Percentiles rank a stretch among this genome's conserved stretches.
Conservation (phyloP, 345 rosid genomes). For the Eucalyptus cloeziana region DNA sequence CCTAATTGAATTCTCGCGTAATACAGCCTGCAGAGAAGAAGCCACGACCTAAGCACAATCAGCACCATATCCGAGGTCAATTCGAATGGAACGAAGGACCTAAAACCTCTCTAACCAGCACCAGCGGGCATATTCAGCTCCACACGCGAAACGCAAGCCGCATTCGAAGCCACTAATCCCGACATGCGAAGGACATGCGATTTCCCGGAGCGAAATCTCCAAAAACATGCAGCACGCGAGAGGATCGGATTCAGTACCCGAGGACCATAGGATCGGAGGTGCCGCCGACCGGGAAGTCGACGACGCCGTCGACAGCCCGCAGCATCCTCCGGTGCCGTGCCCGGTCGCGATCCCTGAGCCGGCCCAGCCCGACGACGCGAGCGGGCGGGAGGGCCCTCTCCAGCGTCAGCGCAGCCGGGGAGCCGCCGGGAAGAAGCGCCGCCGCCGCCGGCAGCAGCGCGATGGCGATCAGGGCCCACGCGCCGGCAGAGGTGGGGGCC, state of each 20-base stretch:
- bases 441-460: conserved; percentile 1
- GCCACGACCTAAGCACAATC: not conserved
- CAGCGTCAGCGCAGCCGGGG: conserved; percentile 40
- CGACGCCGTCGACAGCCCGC: conserved; percentile 48
- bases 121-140: not conserved
- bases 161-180: not conserved
- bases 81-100: not conserved
- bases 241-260: conserved; percentile 43
- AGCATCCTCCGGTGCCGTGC: conserved; percentile 67
- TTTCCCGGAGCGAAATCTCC: not conserved
- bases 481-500: conserved; percentile 1
- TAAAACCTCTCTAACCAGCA: not conserved
- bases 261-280: conserved; percentile 80
- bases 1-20: conserved; percentile 75
- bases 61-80: not conserved
- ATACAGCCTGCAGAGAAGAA: conserved; percentile 44
- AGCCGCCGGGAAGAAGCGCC: conserved; percentile 5
- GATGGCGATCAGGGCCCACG: conserved; percentile 7
- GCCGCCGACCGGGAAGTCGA: conserved; percentile 76
- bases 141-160: not conserved
- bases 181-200: not conserved
- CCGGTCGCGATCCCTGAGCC: conserved; percentile 55
- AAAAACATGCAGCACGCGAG: not conserved
- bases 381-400: conserved; percentile 46
- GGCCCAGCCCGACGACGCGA: conserved; percentile 38